Evolutionary conservation across 768 basidiomycete species (phyloP), one percentile per base, ranked within the genome.

Genomic region (Dictyophora rubrovolvata): DNA sequence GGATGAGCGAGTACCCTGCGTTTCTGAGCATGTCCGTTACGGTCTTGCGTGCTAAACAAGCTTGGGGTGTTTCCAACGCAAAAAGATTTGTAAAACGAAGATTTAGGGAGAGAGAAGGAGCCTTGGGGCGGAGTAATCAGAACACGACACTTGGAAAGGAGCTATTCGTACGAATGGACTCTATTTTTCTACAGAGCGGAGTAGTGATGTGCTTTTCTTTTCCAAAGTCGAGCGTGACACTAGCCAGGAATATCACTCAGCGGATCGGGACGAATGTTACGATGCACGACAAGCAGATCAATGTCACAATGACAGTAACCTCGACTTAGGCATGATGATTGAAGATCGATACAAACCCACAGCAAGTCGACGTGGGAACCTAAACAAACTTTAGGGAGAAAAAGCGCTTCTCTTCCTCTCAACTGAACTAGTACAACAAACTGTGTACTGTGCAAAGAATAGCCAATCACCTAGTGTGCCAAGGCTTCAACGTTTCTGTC

Each of bases 71-170:
- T 63, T 33, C 63, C 56, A 36, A 63, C 62, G 46, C 54, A 59
- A 61, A 73, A 73, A 4, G 71, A 68, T 47, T 65, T 54, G 56
- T 73, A 72, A 63, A 69, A 73, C 10, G 62, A 37, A 12, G 71
- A 68, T 59, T 73, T 72, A 20, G 64, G 59, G 35, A 70, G 66
- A 5, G 71, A 67, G 11, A 55, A 53, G 46, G 55, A 35, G n/a
- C 72, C 72, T 62, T 71, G 71, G 14, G 63, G 71, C 71, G 9
- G 67, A 66, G 0, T 64, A 63, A 48, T 67, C 51, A 12, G 71
- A 64, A 53, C 71, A 62, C 12, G 72, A 73, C 48, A 73, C 59
- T 61, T 72, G 71, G 51, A 65, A 70, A 4, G 72, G 72, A 11
- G 69, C 56, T 28, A 73, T 66, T 34, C 71, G 68, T 48, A 72